Percentiles rank a stretch among this genome's conserved stretches.
Evolutionary conservation across 1,284 basidiomycete genomes (phyloP).

Genomic region (Sporisorium graminicola): DNA sequence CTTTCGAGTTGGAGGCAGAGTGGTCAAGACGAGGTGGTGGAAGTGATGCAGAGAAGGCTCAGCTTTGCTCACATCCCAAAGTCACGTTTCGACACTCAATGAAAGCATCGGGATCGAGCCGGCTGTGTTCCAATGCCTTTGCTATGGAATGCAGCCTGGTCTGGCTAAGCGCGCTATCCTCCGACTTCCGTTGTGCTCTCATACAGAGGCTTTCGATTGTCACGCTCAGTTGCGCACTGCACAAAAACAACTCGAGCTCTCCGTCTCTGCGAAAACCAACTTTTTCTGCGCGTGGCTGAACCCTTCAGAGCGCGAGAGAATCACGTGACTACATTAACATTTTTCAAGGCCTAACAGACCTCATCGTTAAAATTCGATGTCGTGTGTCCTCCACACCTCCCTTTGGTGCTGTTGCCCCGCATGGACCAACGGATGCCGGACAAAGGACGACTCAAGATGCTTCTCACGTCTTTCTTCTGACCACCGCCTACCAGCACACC

Average conservation of each 20-base stretch:
- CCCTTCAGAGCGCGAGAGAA: conserved; percentile 6
- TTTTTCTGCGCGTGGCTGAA: conserved; percentile 12
- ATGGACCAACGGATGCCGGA: conserved; percentile 14
- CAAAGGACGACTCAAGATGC: neutral
- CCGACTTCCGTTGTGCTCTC: neutral
- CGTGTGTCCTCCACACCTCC: conserved; percentile 33
- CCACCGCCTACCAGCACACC: neutral
- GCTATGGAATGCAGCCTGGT: neutral
- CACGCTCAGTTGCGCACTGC: too few relatives aligned
- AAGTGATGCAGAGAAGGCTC: neutral
- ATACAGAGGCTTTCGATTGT: neutral
- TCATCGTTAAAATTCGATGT: conserved; percentile 26
- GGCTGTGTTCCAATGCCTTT: neutral
- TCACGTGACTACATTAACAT: conserved; percentile 35
- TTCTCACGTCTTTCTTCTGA: neutral
- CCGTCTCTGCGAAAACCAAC: conserved; percentile 13
- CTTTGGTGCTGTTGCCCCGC: conserved; percentile 1
- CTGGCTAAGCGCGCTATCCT: neutral
- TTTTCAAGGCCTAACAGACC: too few relatives aligned
- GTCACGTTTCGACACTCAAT: neutral
- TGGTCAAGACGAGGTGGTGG: conserved; percentile 9
- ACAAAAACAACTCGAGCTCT: conserved; percentile 12
- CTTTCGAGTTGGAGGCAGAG: neutral
- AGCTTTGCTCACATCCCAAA: neutral
- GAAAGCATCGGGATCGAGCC: conserved; percentile 1